Evolutionary conservation across 2,329 filamentous ascomycete species (phyloP), one percentile per base, ranked within the genome.

Genomic region (Lachnellula hyalina): DNA sequence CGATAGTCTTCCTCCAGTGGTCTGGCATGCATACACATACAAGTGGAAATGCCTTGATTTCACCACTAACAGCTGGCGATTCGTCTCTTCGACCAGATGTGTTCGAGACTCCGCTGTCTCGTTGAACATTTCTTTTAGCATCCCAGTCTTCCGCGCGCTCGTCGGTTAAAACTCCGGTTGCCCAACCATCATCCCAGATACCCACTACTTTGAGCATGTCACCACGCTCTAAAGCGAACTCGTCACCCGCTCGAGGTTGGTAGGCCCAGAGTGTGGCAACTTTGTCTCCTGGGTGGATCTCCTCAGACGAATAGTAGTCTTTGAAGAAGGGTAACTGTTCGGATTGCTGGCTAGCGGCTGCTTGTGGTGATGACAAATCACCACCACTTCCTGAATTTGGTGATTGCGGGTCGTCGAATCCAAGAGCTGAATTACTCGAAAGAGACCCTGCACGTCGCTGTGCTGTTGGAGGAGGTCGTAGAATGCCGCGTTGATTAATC

Each of bases 111-210:
- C 94, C 94, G 66, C 93, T 97, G 72, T 99, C 94, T 58, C 94
- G 84, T 68, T 96, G 91, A 35, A 84, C 76, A 66, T 89, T 85
- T 65, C 84, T 82, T 60, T 86, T 81, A 44, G 81, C 80, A 64
- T 96, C 89, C 85, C 90, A 96, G 61, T 96, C 90, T 58, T 97
- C 93, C 2, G 91, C 91, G 53, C 84, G 81, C 65, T 96, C 89
- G 52, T 86, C 80, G 53, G 96, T 75, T 68, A 95, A 80, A 53
- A 96, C 81, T 65, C 94, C 94, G 1, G 94, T 99, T 11, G 94
- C 94, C 94, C 94, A 99, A 47, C 94, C 94, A 70, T 99, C 94
- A 67, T 99, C 94, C 94, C 94, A 99, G 63, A 99, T 99, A 59
- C 94, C 94, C 34, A 97, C 87, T 14, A 99, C 86, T 75, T 96